Percentiles rank a stretch among this genome's conserved stretches.
Conservation (phyloP, 2,329 filamentous ascomycete genomes). For the Fusarium chaquense region DNA sequence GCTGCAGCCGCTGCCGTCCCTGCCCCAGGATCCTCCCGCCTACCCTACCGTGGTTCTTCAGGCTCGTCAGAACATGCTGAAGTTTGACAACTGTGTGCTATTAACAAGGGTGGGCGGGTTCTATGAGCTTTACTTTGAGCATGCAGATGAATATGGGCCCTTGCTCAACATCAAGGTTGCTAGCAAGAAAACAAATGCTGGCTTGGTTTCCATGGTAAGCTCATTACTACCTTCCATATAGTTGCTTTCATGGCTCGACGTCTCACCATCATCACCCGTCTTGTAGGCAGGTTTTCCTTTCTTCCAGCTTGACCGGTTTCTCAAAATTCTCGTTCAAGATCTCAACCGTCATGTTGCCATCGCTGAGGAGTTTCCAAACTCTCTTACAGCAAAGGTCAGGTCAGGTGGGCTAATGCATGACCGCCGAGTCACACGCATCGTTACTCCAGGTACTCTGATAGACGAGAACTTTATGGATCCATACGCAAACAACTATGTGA, state of each 20-base stretch:
- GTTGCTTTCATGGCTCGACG: slow-evolving; percentile 10
- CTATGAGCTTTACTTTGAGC: slow-evolving; percentile 97
- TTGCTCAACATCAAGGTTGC: slow-evolving; percentile 89
- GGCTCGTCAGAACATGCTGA: slow-evolving; percentile 88
- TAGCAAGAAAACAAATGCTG: slow-evolving; percentile 81
- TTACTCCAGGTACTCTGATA: slow-evolving; percentile 95
- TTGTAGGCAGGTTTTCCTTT: slow-evolving; percentile 88
- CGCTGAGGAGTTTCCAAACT: slow-evolving; percentile 89
- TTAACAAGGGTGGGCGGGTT: slow-evolving; percentile 94
- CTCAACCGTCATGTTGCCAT: slow-evolving; percentile 91
- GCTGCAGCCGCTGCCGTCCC: slow-evolving; percentile 37
- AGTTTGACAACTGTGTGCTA: slow-evolving; percentile 90
- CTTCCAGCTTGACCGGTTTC: slow-evolving; percentile 90
- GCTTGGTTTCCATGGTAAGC: slow-evolving; percentile 84
- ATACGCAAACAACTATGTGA: slow-evolving; percentile 91
- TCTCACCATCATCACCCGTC: slow-evolving; percentile 35
- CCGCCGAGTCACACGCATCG: slow-evolving; percentile 84
- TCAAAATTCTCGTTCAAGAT: slow-evolving; percentile 94
- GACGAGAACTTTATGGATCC: slow-evolving; percentile 98
- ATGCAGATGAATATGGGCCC: slow-evolving; percentile 89
- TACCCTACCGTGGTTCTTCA: slow-evolving; percentile 94
- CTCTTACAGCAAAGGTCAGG: slow-evolving; percentile 75
- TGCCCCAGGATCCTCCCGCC: slow-evolving; percentile 60
- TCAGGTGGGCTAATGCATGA: slow-evolving; percentile 85
- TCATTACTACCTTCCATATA: slow-evolving; percentile 16